Evolutionary conservation across 1,284 basidiomycete species (phyloP).

Genomic region (Heliocybe sulcata): DNA sequence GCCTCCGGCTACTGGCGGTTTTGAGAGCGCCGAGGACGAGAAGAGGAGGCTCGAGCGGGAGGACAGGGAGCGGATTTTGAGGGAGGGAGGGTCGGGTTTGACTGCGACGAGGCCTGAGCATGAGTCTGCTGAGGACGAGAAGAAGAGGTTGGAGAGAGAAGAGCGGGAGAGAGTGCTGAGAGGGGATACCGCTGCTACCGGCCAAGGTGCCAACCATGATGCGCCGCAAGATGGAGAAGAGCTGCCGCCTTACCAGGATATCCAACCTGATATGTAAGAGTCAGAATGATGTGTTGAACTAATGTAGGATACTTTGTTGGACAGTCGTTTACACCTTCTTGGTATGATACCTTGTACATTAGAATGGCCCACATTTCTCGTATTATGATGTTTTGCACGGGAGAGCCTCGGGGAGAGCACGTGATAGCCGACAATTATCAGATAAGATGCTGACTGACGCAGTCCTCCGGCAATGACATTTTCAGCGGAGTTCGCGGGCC

Average conservation of each 20-base stretch:
- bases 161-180: conserved; percentile 27
- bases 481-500: neutral
- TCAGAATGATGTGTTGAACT: neutral
- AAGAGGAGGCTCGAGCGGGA: conserved; percentile 31
- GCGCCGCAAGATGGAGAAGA: neutral
- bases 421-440: neutral
- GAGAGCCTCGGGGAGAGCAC: too few species aligned
- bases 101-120: conserved; percentile 4
- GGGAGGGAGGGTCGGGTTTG: neutral
- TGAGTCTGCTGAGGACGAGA: conserved; percentile 35
- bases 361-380: too few species aligned
- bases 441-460: conserved; percentile 1
- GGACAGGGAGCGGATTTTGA: conserved; percentile 26
- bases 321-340: too few species aligned
- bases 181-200: neutral
- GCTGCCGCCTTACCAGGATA: conserved; percentile 1
- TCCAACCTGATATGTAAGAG: neutral
- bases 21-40: conserved; percentile 34
- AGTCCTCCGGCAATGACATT: neutral
- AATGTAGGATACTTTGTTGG: neutral
- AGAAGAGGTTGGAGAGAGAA: conserved; percentile 29
- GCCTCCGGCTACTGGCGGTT: conserved; percentile 7
- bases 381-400: too few species aligned
- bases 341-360: too few species aligned
- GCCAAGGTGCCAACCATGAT: neutral